Evolutionary conservation across 1,284 basidiomycete genomes (phyloP).

Genomic region (Microbotryum violaceum): DNA sequence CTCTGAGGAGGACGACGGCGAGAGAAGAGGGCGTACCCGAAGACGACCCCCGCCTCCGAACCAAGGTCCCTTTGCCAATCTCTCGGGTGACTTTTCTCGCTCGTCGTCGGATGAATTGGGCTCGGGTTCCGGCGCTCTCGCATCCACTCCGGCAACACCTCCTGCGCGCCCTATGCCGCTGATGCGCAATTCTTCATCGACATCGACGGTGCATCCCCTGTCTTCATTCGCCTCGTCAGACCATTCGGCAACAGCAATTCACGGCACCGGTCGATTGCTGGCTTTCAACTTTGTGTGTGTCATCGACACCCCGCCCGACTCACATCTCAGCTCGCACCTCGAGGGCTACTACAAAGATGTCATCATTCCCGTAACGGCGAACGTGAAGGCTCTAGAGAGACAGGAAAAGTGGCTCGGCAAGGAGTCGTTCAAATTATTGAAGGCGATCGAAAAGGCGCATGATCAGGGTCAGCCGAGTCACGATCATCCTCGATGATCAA

Average conservation of each 20-base stretch:
- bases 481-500: neutral
- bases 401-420: constrained; percentile 64
- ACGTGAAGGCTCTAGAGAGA: constrained; percentile 62
- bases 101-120: constrained; percentile 18
- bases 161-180: neutral
- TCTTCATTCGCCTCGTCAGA: constrained; percentile 25
- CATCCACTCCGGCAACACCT: neutral
- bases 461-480: constrained; percentile 23
- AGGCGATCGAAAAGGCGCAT: constrained; percentile 55
- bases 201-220: constrained; percentile 17
- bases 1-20: constrained; percentile 8
- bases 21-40: constrained; percentile 30
- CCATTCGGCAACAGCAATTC: constrained; percentile 25
- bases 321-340: constrained; percentile 53
- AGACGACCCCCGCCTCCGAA: neutral
- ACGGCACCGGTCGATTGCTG: constrained; percentile 49
- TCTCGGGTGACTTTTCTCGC: constrained; percentile 4
- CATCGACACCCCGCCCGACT: constrained; percentile 72
- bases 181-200: constrained; percentile 18
- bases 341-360: constrained; percentile 80
- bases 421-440: constrained; percentile 61
- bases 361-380: constrained; percentile 65
- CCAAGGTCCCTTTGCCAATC: neutral
- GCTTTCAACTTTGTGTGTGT: constrained; percentile 84
- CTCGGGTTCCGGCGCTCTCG: constrained; percentile 5